phyloP scores from a whole-genome alignment of 352 stramenopile species.

The Peronosclerospora sorghi region DNA sequence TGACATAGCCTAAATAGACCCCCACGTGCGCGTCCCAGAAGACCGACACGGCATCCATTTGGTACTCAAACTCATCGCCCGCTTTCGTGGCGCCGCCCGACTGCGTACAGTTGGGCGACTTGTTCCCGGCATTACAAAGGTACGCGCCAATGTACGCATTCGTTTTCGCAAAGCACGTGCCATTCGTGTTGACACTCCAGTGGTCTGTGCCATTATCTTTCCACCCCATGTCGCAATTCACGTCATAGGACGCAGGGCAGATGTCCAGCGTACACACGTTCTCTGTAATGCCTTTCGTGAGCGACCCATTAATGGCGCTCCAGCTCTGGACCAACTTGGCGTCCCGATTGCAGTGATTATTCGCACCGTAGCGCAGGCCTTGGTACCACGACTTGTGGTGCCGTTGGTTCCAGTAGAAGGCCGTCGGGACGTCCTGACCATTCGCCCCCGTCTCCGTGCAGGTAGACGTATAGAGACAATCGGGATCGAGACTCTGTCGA shows the following conservation, averaged over 20 bases:
- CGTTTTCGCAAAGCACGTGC: constrained; percentile 34
- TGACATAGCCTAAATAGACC: constrained; percentile 49
- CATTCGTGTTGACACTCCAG: constrained; percentile 38
- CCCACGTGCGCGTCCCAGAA: constrained; percentile 71
- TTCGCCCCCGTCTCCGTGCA: constrained; percentile 39
- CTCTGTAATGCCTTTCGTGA: constrained; percentile 35
- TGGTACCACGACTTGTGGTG: constrained; percentile 67
- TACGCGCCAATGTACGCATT: constrained; percentile 41
- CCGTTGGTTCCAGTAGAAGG: constrained; percentile 30
- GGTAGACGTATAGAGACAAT: constrained; percentile 34
- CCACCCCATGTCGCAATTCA: constrained; percentile 30
- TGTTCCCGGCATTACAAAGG: constrained; percentile 39
- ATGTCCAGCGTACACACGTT: constrained; percentile 36
- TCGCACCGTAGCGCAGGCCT: constrained; percentile 42
- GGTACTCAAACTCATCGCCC: constrained; percentile 30
- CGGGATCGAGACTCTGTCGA: constrained; percentile 11
- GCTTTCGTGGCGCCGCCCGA: constrained; percentile 17
- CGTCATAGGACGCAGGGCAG: constrained; percentile 56
- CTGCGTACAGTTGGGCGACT: constrained; percentile 10
- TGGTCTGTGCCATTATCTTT: constrained; percentile 25
- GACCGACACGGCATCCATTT: constrained; percentile 87
- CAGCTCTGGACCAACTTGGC: constrained; percentile 26
- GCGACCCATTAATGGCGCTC: constrained; percentile 23
- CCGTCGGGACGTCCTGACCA: constrained; percentile 29
- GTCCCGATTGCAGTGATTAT: constrained; percentile 38